Conservation (phyloP, 2,329 filamentous ascomycete genomes). For the Parascedosporium putredinis region DNA sequence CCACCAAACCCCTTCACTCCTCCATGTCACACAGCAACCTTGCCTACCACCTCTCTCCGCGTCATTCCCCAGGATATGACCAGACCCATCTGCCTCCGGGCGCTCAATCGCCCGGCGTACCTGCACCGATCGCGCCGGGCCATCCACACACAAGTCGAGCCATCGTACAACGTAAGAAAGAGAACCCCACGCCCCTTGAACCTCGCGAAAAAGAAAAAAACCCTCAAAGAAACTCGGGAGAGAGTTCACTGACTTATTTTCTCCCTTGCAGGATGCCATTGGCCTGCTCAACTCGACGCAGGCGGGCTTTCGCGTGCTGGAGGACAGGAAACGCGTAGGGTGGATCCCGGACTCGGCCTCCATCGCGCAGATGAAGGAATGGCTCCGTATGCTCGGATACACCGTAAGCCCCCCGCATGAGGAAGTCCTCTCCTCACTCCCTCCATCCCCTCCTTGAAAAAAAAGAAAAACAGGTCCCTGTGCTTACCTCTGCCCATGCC, state of each 20-base stretch:
- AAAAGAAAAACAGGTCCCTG: too few relatives aligned
- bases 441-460: background rate
- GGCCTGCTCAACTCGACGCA: constrained; percentile 81
- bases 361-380: constrained; percentile 70
- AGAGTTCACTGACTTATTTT: constrained; percentile 9
- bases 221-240: too few relatives aligned
- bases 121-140: background rate
- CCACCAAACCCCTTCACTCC: background rate
- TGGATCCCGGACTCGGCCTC: constrained; percentile 57
- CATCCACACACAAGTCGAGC: constrained; percentile 26
- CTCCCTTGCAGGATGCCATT: constrained; percentile 67
- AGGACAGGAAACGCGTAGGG: constrained; percentile 67
- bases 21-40: background rate
- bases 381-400: constrained; percentile 70
- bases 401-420: constrained; percentile 36
- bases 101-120: background rate
- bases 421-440: constrained; percentile 4
- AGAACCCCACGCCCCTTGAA: too few relatives aligned
- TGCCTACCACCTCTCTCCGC: background rate
- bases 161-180: constrained; percentile 48
- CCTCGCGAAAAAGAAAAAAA: too few relatives aligned
- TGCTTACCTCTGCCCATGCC: too few relatives aligned
- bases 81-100: background rate
- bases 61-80: background rate
- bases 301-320: constrained; percentile 71